These are phyloP conservation scores for Serendipita sp. DNA, from an alignment of 768 basidiomycete species.

Conservation along the genomic window DNA sequence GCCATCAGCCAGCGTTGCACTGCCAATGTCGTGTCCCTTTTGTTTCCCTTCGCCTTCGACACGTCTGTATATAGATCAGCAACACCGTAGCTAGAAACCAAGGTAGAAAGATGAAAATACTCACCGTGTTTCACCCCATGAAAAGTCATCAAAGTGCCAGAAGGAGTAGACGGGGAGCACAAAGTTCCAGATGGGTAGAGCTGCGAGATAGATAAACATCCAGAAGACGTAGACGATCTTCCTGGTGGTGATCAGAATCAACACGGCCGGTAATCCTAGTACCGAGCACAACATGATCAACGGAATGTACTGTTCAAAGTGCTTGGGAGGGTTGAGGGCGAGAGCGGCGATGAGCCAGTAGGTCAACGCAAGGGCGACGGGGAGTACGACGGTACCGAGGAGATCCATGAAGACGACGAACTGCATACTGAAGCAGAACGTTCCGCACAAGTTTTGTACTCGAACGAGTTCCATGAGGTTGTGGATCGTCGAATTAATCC, in stretches of 20 bases:
- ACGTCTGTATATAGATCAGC: constrained; percentile 38
- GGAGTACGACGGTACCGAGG: constrained; percentile 78
- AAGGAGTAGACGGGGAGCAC: constrained; percentile 89
- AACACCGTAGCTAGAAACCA: constrained; percentile 10
- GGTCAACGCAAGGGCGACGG: constrained; percentile 83
- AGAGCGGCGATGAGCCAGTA: constrained; percentile 74
- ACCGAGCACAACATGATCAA: constrained; percentile 77
- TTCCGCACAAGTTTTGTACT: constrained; percentile 92
- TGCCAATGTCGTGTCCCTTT: constrained; percentile 58
- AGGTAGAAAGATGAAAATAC: constrained; percentile 14
- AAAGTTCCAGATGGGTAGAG: constrained; percentile 94
- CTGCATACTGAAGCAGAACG: constrained; percentile 99
- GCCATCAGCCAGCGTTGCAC: constrained; percentile 29
- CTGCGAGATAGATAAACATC: constrained; percentile 90
- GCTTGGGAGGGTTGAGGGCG: constrained; percentile 60
- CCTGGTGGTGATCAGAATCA: constrained; percentile 86
- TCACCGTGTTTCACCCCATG: constrained; percentile 96
- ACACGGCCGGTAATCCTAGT: constrained; percentile 78
- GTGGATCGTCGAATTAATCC: constrained; percentile 99
- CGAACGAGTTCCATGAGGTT: constrained; percentile 98
- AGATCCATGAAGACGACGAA: constrained; percentile 98
- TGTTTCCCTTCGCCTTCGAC: constrained; percentile 82
- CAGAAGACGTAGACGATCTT: constrained; percentile 94
- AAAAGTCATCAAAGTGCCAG: constrained; percentile 99
- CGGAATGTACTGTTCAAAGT: constrained; percentile 88